Percentiles rank a stretch among this genome's conserved stretches.
These are phyloP conservation scores for Syzygium grande DNA, from an alignment of 345 rosid genomes.

Conservation along the genomic window DNA sequence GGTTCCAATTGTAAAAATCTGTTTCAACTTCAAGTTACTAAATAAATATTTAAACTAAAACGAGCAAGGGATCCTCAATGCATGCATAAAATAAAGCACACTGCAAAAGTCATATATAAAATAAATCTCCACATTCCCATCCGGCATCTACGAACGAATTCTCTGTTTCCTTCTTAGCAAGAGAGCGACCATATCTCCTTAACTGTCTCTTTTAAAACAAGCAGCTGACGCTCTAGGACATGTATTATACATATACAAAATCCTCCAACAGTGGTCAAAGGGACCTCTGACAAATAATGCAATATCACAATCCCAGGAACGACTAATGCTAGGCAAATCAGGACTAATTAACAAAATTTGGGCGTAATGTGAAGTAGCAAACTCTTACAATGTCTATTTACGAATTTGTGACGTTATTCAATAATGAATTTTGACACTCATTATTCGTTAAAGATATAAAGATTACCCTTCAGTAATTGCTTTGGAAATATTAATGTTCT, in stretches of 20 bases:
- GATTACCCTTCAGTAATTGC: not conserved
- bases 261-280: not conserved
- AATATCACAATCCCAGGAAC: not conserved
- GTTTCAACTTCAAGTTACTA: constrained; percentile 2
- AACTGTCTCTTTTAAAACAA: not conserved
- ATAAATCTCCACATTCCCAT: not conserved
- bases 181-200: not conserved
- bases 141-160: not conserved
- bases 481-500: not conserved
- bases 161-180: not conserved
- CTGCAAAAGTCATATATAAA: not conserved
- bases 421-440: not conserved
- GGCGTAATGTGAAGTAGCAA: not conserved
- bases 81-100: not conserved
- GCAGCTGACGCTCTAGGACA: not conserved
- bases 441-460: not conserved
- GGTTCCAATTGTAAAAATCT: constrained; percentile 99
- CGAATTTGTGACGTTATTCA: not conserved
- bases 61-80: not conserved
- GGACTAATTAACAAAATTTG: not conserved
- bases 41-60: not conserved
- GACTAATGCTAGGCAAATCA: not conserved
- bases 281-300: not conserved
- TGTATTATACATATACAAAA: not conserved
- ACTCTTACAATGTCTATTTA: not conserved